Evolutionary conservation across 805 yeast genomes (phyloP).

Genomic region (Candida michaelii): DNA sequence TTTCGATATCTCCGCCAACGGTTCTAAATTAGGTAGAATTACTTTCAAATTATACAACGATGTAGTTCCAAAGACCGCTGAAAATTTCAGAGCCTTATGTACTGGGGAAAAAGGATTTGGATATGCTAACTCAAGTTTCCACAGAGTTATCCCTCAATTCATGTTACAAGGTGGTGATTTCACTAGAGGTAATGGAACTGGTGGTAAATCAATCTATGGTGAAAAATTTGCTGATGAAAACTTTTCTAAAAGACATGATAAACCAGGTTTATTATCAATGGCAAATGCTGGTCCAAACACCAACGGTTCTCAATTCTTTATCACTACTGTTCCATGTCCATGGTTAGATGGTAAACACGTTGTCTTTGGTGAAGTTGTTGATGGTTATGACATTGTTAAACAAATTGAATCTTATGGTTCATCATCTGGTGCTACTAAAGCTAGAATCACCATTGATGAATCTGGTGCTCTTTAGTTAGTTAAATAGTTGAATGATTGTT

Average conservation of each 20-base stretch:
- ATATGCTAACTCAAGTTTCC: conserved; percentile 84
- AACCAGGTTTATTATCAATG: conserved; percentile 84
- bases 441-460: conserved; percentile 62
- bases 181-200: conserved; percentile 77
- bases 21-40: conserved; percentile 73
- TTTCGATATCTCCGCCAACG: conserved; percentile 82
- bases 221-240: conserved; percentile 64
- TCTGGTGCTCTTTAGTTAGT: conserved; percentile 52
- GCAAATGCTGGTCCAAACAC: conserved; percentile 94
- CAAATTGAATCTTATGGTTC: conserved; percentile 66
- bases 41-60: conserved; percentile 64
- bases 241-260: conserved; percentile 70
- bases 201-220: conserved; percentile 88
- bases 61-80: conserved; percentile 74
- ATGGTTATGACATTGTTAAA: conserved; percentile 62
- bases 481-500: not conserved
- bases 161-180: conserved; percentile 83
- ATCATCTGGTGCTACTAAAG: conserved; percentile 62
- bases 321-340: conserved; percentile 75
- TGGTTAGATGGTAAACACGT: conserved; percentile 81
- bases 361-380: conserved; percentile 73
- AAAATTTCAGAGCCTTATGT: conserved; percentile 76
- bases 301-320: conserved; percentile 88
- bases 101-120: conserved; percentile 96
- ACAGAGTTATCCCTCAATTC: conserved; percentile 94